Evolutionary conservation across 192 early-diverging fungal species (phyloP).

Genomic region (Mortierella antarctica): DNA sequence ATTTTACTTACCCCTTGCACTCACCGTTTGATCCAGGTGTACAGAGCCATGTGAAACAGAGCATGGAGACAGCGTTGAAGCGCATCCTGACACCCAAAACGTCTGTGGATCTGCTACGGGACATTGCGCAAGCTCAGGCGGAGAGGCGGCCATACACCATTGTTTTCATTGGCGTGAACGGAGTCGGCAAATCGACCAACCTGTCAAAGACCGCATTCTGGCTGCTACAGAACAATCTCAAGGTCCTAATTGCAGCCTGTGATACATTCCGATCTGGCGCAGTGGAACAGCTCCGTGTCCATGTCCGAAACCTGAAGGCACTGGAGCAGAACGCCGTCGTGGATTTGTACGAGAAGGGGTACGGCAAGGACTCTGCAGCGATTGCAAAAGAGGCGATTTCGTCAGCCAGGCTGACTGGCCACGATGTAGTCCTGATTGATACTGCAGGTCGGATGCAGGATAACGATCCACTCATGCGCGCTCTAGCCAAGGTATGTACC

Average conservation of each 20-base stretch:
- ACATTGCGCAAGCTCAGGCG: slow-evolving; percentile 78
- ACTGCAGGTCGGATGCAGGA: slow-evolving; percentile 99
- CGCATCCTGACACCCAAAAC: slow-evolving; percentile 90
- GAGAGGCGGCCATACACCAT: slow-evolving; percentile 86
- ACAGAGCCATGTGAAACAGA: slow-evolving; percentile 73
- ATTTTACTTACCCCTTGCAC: background rate
- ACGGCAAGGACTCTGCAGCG: slow-evolving; percentile 95
- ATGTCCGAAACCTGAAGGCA: slow-evolving; percentile 87
- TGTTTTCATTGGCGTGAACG: slow-evolving; percentile 96
- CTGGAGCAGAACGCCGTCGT: slow-evolving; percentile 73
- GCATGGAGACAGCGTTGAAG: slow-evolving; percentile 86
- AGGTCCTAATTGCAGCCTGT: slow-evolving; percentile 93
- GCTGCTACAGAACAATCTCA: slow-evolving; percentile 91
- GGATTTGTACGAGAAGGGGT: slow-evolving; percentile 94
- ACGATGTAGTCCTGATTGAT: slow-evolving; percentile 95
- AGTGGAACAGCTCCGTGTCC: slow-evolving; percentile 94
- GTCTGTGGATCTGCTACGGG: slow-evolving; percentile 90
- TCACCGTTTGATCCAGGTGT: slow-evolving; percentile 51
- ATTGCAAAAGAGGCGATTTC: slow-evolving; percentile 95
- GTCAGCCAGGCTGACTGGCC: slow-evolving; percentile 72
- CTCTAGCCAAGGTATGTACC: slow-evolving; percentile 81
- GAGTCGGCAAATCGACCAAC: slow-evolving; percentile 93
- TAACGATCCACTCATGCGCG: slow-evolving; percentile 97
- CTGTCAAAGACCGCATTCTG: slow-evolving; percentile 95
- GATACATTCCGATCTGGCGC: slow-evolving; percentile 97